These are phyloP conservation scores for Stromatinia cepivora DNA, from an alignment of 2,329 filamentous ascomycete species.

Conservation along the genomic window DNA sequence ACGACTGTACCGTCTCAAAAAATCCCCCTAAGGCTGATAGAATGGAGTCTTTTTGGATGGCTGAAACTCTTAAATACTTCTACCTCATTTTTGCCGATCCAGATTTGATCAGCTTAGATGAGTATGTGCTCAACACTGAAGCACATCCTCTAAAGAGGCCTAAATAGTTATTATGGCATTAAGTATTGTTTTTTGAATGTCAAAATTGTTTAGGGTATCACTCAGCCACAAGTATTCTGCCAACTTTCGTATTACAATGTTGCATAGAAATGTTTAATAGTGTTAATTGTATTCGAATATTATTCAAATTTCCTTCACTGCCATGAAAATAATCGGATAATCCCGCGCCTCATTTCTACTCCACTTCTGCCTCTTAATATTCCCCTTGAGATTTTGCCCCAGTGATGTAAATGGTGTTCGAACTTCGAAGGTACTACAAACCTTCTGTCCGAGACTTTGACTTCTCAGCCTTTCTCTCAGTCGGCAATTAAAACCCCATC, in stretches of 20 bases:
- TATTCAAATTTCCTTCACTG: background rate
- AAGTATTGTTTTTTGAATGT: background rate
- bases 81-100: conserved; percentile 54
- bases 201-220: background rate
- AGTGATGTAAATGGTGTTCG: background rate
- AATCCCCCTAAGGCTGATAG: conserved; percentile 46
- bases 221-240: background rate
- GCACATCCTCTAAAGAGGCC: conserved; percentile 40
- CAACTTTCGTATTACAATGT: background rate
- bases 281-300: background rate
- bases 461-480: too few species aligned
- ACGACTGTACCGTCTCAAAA: conserved; percentile 41
- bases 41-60: conserved; percentile 63
- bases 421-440: background rate
- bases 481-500: background rate
- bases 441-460: background rate
- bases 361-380: background rate
- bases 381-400: too few species aligned
- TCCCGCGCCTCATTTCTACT: background rate
- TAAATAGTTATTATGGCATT: background rate
- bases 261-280: background rate
- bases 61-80: conserved; percentile 64
- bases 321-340: too few species aligned
- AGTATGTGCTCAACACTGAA: conserved; percentile 52
- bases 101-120: conserved; percentile 57